phyloP scores from a whole-genome alignment of 768 basidiomycete genomes.

The Tylopilus subfusipes region DNA sequence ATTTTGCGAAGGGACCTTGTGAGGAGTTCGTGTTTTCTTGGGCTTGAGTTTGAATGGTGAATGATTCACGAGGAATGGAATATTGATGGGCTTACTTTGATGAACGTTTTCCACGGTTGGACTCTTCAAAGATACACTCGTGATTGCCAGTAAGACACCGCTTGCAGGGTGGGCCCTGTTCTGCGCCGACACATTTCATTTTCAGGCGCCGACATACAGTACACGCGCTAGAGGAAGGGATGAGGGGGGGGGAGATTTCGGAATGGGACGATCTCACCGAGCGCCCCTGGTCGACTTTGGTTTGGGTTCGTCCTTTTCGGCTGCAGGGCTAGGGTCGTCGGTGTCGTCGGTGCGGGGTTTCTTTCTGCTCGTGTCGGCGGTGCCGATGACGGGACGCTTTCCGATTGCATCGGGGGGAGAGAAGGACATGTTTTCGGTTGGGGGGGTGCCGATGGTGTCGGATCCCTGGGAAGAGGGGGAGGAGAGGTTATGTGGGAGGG shows the following conservation, averaged over 20 bases:
- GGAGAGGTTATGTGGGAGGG: slow-evolving; percentile 57
- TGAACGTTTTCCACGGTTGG: slow-evolving; percentile 88
- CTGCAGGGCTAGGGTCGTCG: slow-evolving; percentile 47
- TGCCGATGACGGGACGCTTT: slow-evolving; percentile 52
- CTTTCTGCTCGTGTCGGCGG: slow-evolving; percentile 46
- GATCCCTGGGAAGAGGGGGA: slow-evolving; percentile 81
- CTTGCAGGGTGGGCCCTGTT: slow-evolving; percentile 89
- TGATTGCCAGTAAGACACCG: slow-evolving; percentile 75
- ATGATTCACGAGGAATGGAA: slow-evolving; percentile 20
- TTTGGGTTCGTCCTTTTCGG: slow-evolving; percentile 65
- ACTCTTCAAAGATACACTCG: slow-evolving; percentile 96
- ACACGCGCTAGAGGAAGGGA: slow-evolving; percentile 59
- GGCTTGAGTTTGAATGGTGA: slow-evolving; percentile 31
- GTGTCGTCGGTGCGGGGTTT: slow-evolving; percentile 60
- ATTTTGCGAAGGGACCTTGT: slow-evolving; percentile 83
- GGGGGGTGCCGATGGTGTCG: slow-evolving; percentile 71
- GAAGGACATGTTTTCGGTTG: slow-evolving; percentile 55
- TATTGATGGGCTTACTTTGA: slow-evolving; percentile 54
- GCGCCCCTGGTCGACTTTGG: slow-evolving; percentile 87
- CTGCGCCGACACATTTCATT: slow-evolving; percentile 91
- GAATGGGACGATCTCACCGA: slow-evolving; percentile 45
- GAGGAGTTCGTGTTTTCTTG: slow-evolving; percentile 79
- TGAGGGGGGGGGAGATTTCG: slow-evolving; percentile 5
- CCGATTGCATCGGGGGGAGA: slow-evolving; percentile 55
- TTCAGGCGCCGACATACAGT: slow-evolving; percentile 89